These are phyloP conservation scores for Hamamelis virginiana DNA, from an alignment of 164 flowering plant genomes.

Conservation along the genomic window DNA sequence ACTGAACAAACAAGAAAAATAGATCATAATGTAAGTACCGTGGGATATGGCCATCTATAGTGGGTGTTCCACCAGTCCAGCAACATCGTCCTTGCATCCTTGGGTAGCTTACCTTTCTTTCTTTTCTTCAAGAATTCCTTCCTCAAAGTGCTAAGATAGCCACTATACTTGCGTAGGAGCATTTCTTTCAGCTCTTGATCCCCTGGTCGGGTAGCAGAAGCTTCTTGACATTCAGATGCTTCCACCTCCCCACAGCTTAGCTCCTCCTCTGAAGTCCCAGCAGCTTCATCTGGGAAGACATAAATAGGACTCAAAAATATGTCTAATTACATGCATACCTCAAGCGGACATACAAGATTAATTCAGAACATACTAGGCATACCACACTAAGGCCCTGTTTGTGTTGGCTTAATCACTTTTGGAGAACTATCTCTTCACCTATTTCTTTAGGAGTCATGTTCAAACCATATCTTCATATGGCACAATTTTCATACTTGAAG, in stretches of 20 bases:
- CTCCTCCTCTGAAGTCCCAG: slow-evolving; percentile 55
- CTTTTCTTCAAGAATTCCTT: slow-evolving; percentile 60
- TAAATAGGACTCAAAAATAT: neutral
- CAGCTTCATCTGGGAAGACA: slow-evolving; percentile 32
- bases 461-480: too few species aligned
- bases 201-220: slow-evolving; percentile 8
- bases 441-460: too few species aligned
- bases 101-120: slow-evolving; percentile 72
- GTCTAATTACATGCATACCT: too few species aligned
- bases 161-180: slow-evolving; percentile 63
- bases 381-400: too few species aligned
- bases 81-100: slow-evolving; percentile 43
- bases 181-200: slow-evolving; percentile 50
- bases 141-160: slow-evolving; percentile 54
- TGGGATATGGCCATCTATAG: slow-evolving; percentile 76
- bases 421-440: too few species aligned
- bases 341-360: too few species aligned
- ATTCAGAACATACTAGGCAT: too few species aligned
- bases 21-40: slow-evolving; percentile 35
- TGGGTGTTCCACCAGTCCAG: slow-evolving; percentile 73
- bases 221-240: slow-evolving; percentile 34
- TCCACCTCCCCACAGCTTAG: slow-evolving; percentile 43
- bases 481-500: too few species aligned
- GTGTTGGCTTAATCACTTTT: too few species aligned
- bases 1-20: neutral